Conservation (phyloP, 1,284 basidiomycete genomes). For the Hortiboletus rubellus region DNA sequence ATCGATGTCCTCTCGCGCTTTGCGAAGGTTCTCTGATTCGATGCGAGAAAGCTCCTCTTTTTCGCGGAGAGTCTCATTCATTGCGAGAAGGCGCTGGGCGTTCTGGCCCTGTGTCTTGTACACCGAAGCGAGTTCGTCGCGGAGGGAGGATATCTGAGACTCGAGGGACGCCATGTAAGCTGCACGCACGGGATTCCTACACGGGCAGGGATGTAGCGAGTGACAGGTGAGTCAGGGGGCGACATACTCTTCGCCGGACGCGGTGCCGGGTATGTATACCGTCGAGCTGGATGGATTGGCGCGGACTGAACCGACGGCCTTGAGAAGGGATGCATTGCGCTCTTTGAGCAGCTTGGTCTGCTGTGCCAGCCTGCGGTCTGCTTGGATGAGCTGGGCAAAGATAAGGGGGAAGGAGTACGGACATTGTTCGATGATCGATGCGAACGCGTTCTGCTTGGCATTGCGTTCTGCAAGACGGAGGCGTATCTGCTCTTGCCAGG, state of each 20-base stretch:
- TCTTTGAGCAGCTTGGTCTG: conserved; percentile 88
- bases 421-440: conserved; percentile 89
- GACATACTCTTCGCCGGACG: conserved; percentile 63
- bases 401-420: conserved; percentile 28
- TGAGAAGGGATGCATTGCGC: conserved; percentile 81
- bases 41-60: conserved; percentile 81
- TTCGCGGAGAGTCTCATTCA: conserved; percentile 93
- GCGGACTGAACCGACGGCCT: conserved; percentile 72
- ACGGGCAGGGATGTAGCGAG: conserved; percentile 13
- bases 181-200: conserved; percentile 77
- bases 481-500: conserved; percentile 78
- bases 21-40: conserved; percentile 75
- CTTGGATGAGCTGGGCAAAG: conserved; percentile 18
- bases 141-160: conserved; percentile 86
- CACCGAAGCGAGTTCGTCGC: conserved; percentile 88
- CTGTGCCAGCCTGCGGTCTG: conserved; percentile 87
- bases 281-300: conserved; percentile 64
- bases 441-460: conserved; percentile 71
- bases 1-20: conserved; percentile 70
- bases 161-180: conserved; percentile 92
- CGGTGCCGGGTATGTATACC: conserved; percentile 61
- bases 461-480: conserved; percentile 78
- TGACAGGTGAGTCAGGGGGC: conserved; percentile 1
- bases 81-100: conserved; percentile 85
- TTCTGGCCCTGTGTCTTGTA: conserved; percentile 98